Conservation (phyloP, 306 rosid species). For the Corylus avellana region DNA sequence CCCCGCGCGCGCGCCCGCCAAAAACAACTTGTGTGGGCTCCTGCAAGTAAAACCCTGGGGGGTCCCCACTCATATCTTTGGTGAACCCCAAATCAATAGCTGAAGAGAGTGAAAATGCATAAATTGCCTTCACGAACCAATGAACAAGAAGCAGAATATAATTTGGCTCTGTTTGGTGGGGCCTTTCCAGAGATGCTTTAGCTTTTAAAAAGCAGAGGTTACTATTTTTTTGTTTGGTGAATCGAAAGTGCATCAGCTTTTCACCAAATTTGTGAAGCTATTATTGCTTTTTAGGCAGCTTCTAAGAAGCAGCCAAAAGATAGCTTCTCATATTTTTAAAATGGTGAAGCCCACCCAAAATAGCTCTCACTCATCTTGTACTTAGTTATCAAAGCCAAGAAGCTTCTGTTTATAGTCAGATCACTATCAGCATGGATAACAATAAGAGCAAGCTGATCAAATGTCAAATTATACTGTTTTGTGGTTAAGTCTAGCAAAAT, state of each 20-base stretch:
- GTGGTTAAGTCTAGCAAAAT: background rate
- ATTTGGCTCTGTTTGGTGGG: background rate
- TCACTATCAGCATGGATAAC: too few species aligned
- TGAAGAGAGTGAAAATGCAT: background rate
- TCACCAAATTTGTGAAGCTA: background rate
- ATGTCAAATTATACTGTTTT: too few species aligned
- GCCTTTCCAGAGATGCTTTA: background rate
- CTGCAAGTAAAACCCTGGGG: background rate
- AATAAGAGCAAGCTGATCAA: background rate
- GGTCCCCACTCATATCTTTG: background rate
- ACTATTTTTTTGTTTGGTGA: background rate
- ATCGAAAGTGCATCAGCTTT: background rate
- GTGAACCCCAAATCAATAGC: background rate
- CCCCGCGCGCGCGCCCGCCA: background rate
- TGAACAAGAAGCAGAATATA: background rate
- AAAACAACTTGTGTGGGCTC: background rate
- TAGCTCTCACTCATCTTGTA: too few species aligned
- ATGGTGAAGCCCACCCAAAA: too few species aligned
- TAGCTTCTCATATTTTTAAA: background rate
- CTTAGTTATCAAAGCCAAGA: background rate
- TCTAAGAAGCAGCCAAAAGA: background rate
- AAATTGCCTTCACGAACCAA: background rate
- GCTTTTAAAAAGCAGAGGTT: background rate
- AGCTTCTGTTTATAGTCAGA: background rate
- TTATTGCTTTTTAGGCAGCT: background rate